Conservation (phyloP, 306 rosid genomes). For the Lablab purpureus region DNA sequence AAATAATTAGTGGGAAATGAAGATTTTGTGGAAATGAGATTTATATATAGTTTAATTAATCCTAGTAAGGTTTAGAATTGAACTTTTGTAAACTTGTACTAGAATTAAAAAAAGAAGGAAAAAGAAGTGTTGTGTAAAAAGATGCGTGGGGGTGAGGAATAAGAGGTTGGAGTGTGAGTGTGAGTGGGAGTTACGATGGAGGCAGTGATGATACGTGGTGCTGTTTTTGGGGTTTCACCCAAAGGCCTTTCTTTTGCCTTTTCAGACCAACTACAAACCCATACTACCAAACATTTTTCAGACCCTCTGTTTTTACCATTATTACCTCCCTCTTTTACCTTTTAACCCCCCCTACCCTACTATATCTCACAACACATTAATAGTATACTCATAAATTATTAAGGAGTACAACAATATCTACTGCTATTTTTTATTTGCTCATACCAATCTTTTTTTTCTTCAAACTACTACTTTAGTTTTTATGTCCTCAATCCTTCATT, state of each 20-base stretch:
- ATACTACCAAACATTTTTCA: constrained; percentile 51
- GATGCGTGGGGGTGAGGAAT: too few species aligned
- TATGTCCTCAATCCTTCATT: neutral
- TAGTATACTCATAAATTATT: neutral
- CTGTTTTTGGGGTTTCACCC: constrained; percentile 70
- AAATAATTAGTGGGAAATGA: too few species aligned
- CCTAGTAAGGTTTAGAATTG: too few species aligned
- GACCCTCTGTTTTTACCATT: constrained; percentile 32
- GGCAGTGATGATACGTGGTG: constrained; percentile 45
- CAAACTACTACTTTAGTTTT: too few species aligned
- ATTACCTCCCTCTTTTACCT: constrained; percentile 19
- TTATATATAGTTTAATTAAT: too few species aligned
- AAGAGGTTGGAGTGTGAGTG: constrained; percentile 7
- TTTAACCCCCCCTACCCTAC: neutral
- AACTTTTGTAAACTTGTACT: too few species aligned
- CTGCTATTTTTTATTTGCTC: neutral
- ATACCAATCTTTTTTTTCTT: neutral
- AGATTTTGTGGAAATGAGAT: too few species aligned
- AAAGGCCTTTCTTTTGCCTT: constrained; percentile 57
- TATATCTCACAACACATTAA: too few species aligned
- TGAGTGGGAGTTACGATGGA: constrained; percentile 55
- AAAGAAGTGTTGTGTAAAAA: too few species aligned
- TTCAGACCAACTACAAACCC: constrained; percentile 64
- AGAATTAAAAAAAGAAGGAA: too few species aligned
- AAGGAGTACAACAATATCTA: too few species aligned